Percentiles rank a stretch among this genome's conserved stretches.
phyloP scores from a whole-genome alignment of 306 rosid species.

The Quercus parvula region DNA sequence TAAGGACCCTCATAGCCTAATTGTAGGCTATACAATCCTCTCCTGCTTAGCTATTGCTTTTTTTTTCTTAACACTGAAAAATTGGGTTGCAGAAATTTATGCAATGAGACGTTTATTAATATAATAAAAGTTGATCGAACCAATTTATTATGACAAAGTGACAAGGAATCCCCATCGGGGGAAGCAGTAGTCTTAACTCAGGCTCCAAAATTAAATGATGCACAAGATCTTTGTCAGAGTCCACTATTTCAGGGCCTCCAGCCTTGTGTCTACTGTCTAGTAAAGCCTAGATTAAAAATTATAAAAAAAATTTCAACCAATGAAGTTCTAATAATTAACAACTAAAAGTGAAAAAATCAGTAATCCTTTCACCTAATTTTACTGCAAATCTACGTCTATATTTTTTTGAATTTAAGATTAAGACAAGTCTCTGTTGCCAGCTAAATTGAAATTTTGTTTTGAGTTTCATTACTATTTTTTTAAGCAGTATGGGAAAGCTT shows the following conservation, averaged over 20 bases:
- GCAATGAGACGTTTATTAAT: not conserved
- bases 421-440: not conserved
- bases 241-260: not conserved
- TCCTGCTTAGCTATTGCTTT: not conserved
- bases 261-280: not conserved
- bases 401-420: not conserved
- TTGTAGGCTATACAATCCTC: not conserved
- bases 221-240: conserved; percentile 38
- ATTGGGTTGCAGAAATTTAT: not conserved
- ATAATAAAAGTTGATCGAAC: conserved; percentile 7
- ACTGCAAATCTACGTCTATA: not conserved
- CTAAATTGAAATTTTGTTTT: not conserved
- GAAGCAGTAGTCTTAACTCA: conserved; percentile 30
- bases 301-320: not conserved
- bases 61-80: not conserved
- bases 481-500: conserved; percentile 1
- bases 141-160: conserved; percentile 24
- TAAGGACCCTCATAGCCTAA: too few species aligned
- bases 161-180: conserved; percentile 55
- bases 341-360: not conserved
- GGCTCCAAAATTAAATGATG: conserved; percentile 41
- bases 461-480: not conserved
- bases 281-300: not conserved
- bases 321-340: not conserved
- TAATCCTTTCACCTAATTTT: not conserved